phyloP scores from a whole-genome alignment of 208 protist species.

The Wallacemonas collosoma region DNA sequence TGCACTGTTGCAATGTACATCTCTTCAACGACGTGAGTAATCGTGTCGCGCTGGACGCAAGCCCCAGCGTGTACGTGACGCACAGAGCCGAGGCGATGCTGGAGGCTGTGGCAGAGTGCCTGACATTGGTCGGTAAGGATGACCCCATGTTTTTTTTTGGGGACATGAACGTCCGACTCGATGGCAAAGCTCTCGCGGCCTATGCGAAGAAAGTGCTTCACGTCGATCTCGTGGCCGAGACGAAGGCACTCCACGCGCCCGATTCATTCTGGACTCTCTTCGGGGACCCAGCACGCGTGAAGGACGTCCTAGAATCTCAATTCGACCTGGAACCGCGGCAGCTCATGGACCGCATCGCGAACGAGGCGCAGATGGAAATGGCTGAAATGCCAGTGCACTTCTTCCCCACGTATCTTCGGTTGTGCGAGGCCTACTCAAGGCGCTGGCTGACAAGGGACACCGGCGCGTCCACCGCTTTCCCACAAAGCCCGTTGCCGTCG shows the following conservation, averaged over 20 bases:
- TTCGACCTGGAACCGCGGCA: slow-evolving; percentile 59
- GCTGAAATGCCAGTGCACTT: slow-evolving; percentile 70
- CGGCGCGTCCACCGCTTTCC: not conserved
- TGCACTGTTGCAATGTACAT: slow-evolving; percentile 78
- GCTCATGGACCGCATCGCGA: slow-evolving; percentile 55
- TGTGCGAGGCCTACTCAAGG: slow-evolving; percentile 23
- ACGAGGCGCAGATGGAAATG: slow-evolving; percentile 51
- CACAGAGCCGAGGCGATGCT: slow-evolving; percentile 51
- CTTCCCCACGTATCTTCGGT: slow-evolving; percentile 62
- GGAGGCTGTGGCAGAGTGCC: slow-evolving; percentile 64
- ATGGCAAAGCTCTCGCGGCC: slow-evolving; percentile 38
- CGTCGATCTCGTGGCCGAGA: slow-evolving; percentile 16
- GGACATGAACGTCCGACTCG: slow-evolving; percentile 76
- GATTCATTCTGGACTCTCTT: slow-evolving; percentile 61
- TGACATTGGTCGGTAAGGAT: slow-evolving; percentile 39
- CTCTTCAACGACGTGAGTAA: slow-evolving; percentile 77
- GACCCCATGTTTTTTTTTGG: slow-evolving; percentile 83
- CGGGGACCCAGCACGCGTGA: slow-evolving; percentile 17
- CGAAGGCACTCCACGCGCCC: slow-evolving; percentile 51
- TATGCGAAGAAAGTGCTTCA: slow-evolving; percentile 27
- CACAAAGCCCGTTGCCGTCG: slow-evolving; percentile 8
- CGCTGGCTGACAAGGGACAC: not conserved
- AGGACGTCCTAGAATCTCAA: slow-evolving; percentile 22
- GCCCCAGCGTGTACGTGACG: slow-evolving; percentile 54
- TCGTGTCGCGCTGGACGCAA: slow-evolving; percentile 37